Base-by-base conservation (phyloP, 305 asterid species). In the Fraxinus albicans region DNA sequence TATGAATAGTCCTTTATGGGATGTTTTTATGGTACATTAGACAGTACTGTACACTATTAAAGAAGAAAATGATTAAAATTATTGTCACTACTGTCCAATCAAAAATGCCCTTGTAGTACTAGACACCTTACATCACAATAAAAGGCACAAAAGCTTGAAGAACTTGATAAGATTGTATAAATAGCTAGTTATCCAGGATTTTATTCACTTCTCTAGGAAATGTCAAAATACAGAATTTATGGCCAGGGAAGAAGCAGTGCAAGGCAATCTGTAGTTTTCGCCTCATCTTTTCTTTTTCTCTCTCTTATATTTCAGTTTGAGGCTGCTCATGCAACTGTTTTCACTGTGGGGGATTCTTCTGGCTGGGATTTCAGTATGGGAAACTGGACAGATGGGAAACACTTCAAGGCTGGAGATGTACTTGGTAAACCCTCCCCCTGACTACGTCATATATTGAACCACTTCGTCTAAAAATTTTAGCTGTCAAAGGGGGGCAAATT, bases 311-410 rank as follows among this genome's bases (percentile, higher is more conserved):
- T 38, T 76, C 63, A 13, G 17, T 1, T 79, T 0, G 40, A 72
- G 36, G 79, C 69, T n/a, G 50, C 55, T 23, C 15, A 7, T 35
- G 80, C 86, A 40, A 47, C 74, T n/a, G 70, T 33, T 9, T 83
- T 67, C 21, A 21, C 27, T 29, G 86, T 82, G 25, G 86, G 84
- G 17, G 84, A 77, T 80, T 34, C 70, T 23, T n/a, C 65, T 3
- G 88, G 82, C 40, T 83, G 80, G 86, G 23, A 23, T 25, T 80
- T 83, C 67, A 70, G 65, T 2, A 6, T 70, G 23, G 77, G 77
- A 5, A 76, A 53, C 15, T 85, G 88, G 86, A 65, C 82, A 38
- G 50, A 33, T 17, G 84, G 78, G 74, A 86, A 80, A 84, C 79
- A 8, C 13, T 85, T 83, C 80, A 80, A 79, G 47, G 69, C 83